These are phyloP conservation scores for Epichloe amarillans DNA, from an alignment of 2,329 filamentous ascomycete genomes.

Conservation along the genomic window DNA sequence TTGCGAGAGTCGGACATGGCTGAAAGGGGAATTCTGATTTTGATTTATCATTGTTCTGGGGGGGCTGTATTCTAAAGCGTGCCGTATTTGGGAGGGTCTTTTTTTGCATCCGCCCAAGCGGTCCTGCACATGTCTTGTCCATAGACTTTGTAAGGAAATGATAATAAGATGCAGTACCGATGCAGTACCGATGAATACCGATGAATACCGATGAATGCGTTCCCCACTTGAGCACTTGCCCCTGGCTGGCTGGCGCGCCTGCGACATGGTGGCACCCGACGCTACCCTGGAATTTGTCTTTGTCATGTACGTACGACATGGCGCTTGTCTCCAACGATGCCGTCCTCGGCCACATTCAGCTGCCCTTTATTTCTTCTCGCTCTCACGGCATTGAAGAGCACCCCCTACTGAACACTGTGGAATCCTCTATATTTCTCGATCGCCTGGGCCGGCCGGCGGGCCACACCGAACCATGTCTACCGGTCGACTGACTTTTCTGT, in stretches of 20 bases:
- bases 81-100: neutral
- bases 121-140: neutral
- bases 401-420: neutral
- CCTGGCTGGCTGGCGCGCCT: neutral
- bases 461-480: constrained; percentile 14
- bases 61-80: constrained; percentile 8
- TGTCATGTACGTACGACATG: neutral
- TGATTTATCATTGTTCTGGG: neutral
- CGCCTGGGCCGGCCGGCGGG: neutral
- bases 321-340: too few species aligned
- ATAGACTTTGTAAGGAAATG: constrained; percentile 4
- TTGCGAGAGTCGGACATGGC: constrained; percentile 5
- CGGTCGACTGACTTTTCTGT: constrained; percentile 52
- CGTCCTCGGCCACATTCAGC: neutral
- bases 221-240: neutral
- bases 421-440: neutral
- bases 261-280: neutral
- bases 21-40: neutral
- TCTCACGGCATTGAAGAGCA: neutral
- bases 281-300: neutral
- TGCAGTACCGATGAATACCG: neutral
- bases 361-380: neutral
- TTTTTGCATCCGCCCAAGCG: neutral
- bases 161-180: neutral
- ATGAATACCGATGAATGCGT: neutral